These are phyloP conservation scores for Dissoconium aciculare DNA, from an alignment of 2,329 filamentous ascomycete genomes.

Conservation along the genomic window DNA sequence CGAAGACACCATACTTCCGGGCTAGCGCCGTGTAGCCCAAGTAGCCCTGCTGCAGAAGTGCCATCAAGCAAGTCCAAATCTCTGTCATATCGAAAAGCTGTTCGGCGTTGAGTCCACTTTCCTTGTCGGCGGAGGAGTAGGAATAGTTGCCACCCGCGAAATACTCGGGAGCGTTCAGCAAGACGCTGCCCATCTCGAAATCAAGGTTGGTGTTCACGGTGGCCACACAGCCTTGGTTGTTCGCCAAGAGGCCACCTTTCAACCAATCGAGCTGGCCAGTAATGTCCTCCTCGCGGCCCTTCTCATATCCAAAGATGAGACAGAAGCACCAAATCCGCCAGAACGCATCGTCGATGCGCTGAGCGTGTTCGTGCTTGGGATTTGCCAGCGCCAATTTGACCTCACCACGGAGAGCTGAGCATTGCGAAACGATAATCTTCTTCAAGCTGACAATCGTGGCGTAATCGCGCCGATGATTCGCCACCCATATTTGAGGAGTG, in stretches of 20 bases:
- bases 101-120: constrained; percentile 36
- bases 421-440: constrained; percentile 39
- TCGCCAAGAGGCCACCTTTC: constrained; percentile 39
- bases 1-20: constrained; percentile 41
- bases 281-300: constrained; percentile 43
- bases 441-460: constrained; percentile 41
- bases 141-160: constrained; percentile 47
- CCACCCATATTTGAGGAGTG: constrained; percentile 38
- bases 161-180: constrained; percentile 42
- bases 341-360: constrained; percentile 45
- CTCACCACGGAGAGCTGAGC: constrained; percentile 40
- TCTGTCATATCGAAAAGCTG: constrained; percentile 51
- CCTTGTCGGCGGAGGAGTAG: too few relatives aligned
- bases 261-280: constrained; percentile 49
- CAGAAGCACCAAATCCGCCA: constrained; percentile 55
- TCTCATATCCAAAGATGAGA: constrained; percentile 45
- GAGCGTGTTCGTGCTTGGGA: constrained; percentile 28
- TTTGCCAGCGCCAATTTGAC: constrained; percentile 40
- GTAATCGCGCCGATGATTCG: constrained; percentile 38
- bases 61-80: constrained; percentile 46
- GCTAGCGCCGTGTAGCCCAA: constrained; percentile 41
- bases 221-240: constrained; percentile 31
- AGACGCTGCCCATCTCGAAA: constrained; percentile 37
- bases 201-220: constrained; percentile 33
- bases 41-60: constrained; percentile 38